Conservation (phyloP, 768 basidiomycete species). For the Suillus subluteus region DNA sequence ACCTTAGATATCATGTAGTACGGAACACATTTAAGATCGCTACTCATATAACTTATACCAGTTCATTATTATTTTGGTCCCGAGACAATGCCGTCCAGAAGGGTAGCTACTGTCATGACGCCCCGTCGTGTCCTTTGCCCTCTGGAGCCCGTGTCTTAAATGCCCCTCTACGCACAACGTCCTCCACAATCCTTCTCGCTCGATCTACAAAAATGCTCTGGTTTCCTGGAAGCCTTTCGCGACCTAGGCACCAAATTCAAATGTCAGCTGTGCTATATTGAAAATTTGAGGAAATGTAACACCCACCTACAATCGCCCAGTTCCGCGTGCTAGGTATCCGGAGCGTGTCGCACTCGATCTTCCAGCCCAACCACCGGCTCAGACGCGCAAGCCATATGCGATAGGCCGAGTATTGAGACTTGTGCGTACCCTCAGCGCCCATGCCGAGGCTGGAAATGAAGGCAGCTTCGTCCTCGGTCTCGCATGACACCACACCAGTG, state of each 20-base stretch:
- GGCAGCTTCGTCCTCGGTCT: conserved; percentile 31
- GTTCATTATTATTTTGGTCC: not conserved
- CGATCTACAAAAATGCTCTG: conserved; percentile 33
- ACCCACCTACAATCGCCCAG: conserved; percentile 88
- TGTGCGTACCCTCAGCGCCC: conserved; percentile 61
- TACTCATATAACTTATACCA: not conserved
- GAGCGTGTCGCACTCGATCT: conserved; percentile 81
- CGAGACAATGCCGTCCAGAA: not conserved
- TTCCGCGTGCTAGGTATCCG: conserved; percentile 93
- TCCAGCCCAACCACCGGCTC: conserved; percentile 80
- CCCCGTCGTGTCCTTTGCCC: conserved; percentile 53
- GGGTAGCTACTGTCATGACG: conserved; percentile 27
- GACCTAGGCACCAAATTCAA: conserved; percentile 21
- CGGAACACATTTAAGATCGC: too few species aligned
- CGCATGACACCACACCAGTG: conserved; percentile 22
- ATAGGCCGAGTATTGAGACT: conserved; percentile 80
- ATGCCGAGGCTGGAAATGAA: conserved; percentile 54
- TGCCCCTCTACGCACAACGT: conserved; percentile 61
- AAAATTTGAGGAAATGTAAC: not conserved
- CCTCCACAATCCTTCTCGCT: conserved; percentile 54
- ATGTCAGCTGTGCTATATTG: not conserved
- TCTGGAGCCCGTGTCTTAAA: conserved; percentile 78
- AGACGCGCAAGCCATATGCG: conserved; percentile 84
- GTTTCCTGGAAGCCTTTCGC: conserved; percentile 28
- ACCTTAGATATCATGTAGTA: not conserved